A percentile compares a stretch with the other conserved stretches of the same genome.
phyloP scores from a whole-genome alignment of 176 grass and related monocot genomes.

The Phoenix roebelenii region DNA sequence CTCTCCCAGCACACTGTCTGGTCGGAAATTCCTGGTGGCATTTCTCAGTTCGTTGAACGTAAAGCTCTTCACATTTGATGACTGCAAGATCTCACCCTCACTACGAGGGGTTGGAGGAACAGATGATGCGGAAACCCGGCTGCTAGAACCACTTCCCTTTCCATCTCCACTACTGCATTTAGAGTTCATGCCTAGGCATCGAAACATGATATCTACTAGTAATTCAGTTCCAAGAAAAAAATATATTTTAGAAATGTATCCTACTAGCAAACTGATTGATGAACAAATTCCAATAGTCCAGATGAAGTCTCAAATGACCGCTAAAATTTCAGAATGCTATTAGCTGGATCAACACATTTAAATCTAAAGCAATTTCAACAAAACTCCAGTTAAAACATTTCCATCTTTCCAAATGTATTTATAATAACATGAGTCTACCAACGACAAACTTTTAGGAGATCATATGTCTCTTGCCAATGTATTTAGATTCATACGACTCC shows the following conservation, averaged over 20 bases:
- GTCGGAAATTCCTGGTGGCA: conserved; percentile 79
- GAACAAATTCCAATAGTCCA: not conserved
- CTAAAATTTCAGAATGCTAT: too few relatives aligned
- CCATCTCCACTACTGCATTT: conserved; percentile 44
- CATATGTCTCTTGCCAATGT: too few relatives aligned
- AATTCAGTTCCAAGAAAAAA: not conserved
- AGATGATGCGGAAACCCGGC: conserved; percentile 47
- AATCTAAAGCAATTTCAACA: too few relatives aligned
- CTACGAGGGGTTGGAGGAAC: conserved; percentile 51
- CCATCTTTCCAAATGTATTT: too few relatives aligned
- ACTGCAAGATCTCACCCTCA: conserved; percentile 75
- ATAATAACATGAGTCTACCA: too few relatives aligned
- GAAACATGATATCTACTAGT: not conserved
- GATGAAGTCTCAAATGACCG: too few relatives aligned
- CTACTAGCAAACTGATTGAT: not conserved
- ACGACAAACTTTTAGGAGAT: too few relatives aligned
- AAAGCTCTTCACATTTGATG: conserved; percentile 65
- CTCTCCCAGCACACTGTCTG: conserved; percentile 71
- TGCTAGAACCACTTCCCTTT: conserved; percentile 34
- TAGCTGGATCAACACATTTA: too few relatives aligned
- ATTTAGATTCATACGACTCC: too few relatives aligned
- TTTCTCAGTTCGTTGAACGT: conserved; percentile 61
- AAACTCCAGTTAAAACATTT: too few relatives aligned
- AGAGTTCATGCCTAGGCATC: conserved; percentile 47
- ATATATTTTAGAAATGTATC: not conserved